These are phyloP conservation scores for Hanseniaspora taiwanica DNA, from an alignment of 805 yeast species.

Conservation along the genomic window DNA sequence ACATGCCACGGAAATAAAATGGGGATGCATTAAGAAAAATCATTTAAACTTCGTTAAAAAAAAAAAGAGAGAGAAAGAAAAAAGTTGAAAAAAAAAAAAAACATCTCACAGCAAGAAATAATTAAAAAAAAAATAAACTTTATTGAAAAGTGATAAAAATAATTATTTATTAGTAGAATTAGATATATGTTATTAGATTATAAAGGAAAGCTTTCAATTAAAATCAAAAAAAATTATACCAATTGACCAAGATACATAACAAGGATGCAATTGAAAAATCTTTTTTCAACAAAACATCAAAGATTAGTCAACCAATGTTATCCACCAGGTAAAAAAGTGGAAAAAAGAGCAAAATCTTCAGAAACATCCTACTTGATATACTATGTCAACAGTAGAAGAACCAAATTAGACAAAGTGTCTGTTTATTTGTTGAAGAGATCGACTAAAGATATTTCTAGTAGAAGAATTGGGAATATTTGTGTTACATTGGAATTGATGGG, in stretches of 20 bases:
- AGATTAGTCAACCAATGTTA: conserved; percentile 82
- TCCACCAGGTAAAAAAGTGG: conserved; percentile 76
- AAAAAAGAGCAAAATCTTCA: conserved; percentile 84
- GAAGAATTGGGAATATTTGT: conserved; percentile 63
- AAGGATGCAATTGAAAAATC: conserved; percentile 7
- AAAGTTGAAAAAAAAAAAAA: too few species aligned
- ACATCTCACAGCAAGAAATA: too few species aligned
- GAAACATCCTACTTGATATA: conserved; percentile 79
- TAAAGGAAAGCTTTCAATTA: not conserved
- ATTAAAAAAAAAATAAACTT: too few species aligned
- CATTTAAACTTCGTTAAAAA: too few species aligned
- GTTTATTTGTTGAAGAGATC: conserved; percentile 52
- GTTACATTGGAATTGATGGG: conserved; percentile 65
- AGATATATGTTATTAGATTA: too few species aligned
- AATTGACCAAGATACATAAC: not conserved
- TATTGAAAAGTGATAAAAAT: too few species aligned
- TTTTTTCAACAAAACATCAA: conserved; percentile 74
- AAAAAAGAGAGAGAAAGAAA: too few species aligned
- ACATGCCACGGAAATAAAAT: too few species aligned
- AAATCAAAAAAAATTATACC: not conserved
- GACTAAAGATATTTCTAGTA: conserved; percentile 42
- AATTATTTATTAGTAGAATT: too few species aligned
- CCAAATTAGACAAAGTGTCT: conserved; percentile 80
- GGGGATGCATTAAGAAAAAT: too few species aligned
- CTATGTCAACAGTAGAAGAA: conserved; percentile 81